Percentiles rank a stretch among this genome's conserved stretches.
Evolutionary conservation across 805 yeast genomes (phyloP).

Genomic region (Spathaspora passalidarum): DNA sequence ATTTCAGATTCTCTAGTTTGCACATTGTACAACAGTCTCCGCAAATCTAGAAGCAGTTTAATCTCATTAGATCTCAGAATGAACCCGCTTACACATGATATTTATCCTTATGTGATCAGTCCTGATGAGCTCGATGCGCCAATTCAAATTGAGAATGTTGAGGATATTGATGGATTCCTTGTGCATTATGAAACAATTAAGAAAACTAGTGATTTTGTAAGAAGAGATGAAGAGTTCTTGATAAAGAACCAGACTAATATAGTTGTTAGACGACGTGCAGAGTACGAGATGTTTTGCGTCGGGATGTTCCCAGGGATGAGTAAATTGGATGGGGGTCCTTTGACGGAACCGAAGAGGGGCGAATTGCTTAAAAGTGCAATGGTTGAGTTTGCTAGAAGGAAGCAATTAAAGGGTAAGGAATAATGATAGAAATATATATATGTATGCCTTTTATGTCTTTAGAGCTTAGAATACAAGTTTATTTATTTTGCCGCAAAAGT

Average conservation of each 20-base stretch:
- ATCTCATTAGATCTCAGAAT: slow-evolving; percentile 46
- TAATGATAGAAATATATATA: neutral
- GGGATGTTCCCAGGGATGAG: slow-evolving; percentile 30
- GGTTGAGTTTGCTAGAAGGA: slow-evolving; percentile 7
- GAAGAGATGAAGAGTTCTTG: slow-evolving; percentile 32
- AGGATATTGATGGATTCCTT: slow-evolving; percentile 52
- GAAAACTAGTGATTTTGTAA: slow-evolving; percentile 35
- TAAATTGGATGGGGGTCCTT: slow-evolving; percentile 34
- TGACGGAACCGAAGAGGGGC: neutral
- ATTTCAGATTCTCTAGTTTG: slow-evolving; percentile 22
- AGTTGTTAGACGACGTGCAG: slow-evolving; percentile 17
- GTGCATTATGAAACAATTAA: slow-evolving; percentile 43
- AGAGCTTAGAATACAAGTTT: neutral
- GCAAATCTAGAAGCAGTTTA: slow-evolving; percentile 23
- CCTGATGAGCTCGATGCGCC: slow-evolving; percentile 38
- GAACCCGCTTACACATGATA: slow-evolving; percentile 44
- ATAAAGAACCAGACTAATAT: slow-evolving; percentile 11
- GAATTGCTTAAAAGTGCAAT: slow-evolving; percentile 14
- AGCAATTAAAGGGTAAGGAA: neutral
- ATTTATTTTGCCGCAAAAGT: too few species aligned
- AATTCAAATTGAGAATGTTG: slow-evolving; percentile 44
- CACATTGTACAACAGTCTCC: neutral
- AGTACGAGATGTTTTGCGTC: slow-evolving; percentile 34
- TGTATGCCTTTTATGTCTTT: too few species aligned
- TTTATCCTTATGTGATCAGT: slow-evolving; percentile 54